Evolutionary conservation across 176 grass and related monocot species (phyloP), one percentile per base, ranked within the genome.

Genomic region (Hordeum vulgare): DNA sequence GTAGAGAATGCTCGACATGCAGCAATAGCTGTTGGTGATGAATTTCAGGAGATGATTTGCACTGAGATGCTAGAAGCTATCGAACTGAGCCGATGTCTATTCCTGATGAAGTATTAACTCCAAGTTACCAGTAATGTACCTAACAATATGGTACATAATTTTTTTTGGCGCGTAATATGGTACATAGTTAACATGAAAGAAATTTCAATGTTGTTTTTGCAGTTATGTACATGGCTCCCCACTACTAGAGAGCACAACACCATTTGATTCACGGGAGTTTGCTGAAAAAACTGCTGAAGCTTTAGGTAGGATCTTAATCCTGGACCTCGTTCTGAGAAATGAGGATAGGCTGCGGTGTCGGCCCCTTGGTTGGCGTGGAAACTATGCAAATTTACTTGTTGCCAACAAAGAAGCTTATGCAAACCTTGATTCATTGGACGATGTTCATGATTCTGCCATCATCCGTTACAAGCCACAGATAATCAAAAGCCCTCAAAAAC

Each of bases 201-300:
- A 35, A 14, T 69, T 56, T 66, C 51, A 75, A 51, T 75, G 31
- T 64, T 89, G 57, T 81, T 87, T 87, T 90, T 88, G 83, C 92
- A 98, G 95, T 93, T 98, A 98, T 71, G 85, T 93, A 59, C 92
- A 94, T 64, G 95, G 95, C 37, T 98, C 89, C 57, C 85, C 92
- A 37, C 73, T 98, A 44, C 71, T 95, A 76, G 95, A 98, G 62
- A 94, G 91, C 53, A 37, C 76, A 77, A 76, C 66, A 51, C 81
- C 89, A 78, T 95, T 93, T 81, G 75, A 91, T 45, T 93, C 96
- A 68, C 69, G 47, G 68, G 80, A 90, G 71, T 86, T 87, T 88
- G 90, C 92, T 64, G 89, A 91, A 67, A 93, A 84, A 71, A 93
- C 95, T n/a, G 90, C 92, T 58, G 89, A 92, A 86, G 81, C 90